phyloP scores from a whole-genome alignment of 2,329 filamentous ascomycete genomes.

The Fonsecaea multimorphosa region DNA sequence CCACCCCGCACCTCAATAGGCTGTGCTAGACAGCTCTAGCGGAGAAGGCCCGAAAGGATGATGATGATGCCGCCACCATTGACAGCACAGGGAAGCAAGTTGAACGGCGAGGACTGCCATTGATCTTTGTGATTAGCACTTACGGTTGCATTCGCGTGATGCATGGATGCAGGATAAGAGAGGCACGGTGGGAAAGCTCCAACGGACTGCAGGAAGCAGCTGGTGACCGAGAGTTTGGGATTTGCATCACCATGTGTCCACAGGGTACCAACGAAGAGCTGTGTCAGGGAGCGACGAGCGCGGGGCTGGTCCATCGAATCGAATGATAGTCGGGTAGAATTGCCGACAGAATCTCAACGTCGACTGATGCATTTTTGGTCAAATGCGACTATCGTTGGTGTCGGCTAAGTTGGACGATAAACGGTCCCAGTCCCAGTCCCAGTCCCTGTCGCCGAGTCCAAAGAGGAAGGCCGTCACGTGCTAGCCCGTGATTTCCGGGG shows the following conservation, averaged over 20 bases:
- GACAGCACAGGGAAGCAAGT: neutral
- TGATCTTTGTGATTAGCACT: neutral
- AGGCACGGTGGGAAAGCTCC: neutral
- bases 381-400: neutral
- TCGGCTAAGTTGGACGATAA: neutral
- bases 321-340: neutral
- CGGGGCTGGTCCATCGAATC: neutral
- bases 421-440: too few relatives aligned
- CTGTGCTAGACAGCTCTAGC: neutral
- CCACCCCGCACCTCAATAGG: conserved; percentile 13
- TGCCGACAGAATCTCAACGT: neutral
- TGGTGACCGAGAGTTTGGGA: neutral
- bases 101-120: conserved; percentile 6
- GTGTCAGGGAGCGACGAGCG: neutral
- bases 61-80: conserved; percentile 12
- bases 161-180: conserved; percentile 9
- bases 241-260: neutral
- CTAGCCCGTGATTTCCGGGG: neutral
- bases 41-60: neutral
- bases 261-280: neutral
- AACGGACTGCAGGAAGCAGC: neutral
- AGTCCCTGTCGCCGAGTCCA: neutral
- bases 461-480: conserved; percentile 2
- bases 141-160: conserved; percentile 7
- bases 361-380: neutral